Base-by-base conservation (phyloP, 768 basidiomycete species). In the Psilocybe tampanensis region DNA sequence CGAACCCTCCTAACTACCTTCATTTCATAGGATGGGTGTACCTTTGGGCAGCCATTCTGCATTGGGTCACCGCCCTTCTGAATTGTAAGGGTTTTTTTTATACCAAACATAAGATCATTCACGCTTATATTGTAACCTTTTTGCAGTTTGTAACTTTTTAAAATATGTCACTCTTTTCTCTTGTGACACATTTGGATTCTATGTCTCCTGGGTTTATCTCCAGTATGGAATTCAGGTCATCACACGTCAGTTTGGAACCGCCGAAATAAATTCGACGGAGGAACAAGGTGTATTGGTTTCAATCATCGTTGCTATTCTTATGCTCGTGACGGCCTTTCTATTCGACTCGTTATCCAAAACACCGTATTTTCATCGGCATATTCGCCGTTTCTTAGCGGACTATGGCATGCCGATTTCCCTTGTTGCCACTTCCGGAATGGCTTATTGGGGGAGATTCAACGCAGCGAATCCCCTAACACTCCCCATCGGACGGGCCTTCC, bases 21-120 rank as follows among this genome's bases (percentile, higher is more conserved):
- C 89, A 89, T 33, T 95, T 95, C 65, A 81, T 95, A 8, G 93
- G 93, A 23, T 95, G 94, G 94, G 89, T 93, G 0, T 95, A 96
- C 68, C 74, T 94, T 0, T 95, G 93, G 93, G 91, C 83, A 32
- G 94, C 92, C 0, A 89, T 94, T 39, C 71, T 90, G 39, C 90
- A 95, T 64, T 94, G 89, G 89, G 73, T 91, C 44, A 89, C 91
- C 3, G 91, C 94, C 5, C 67, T 83, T 5, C 74, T 90, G 15
- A 94, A 94, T 60, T 91, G 92, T 88, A 60, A 61, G 81, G 68
- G 17, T 8, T 57, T 24, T 36, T 18, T 42, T n/a, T n/a, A n/a
- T 11, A 23, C 23, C n/a, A n/a, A 32, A 29, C 29, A 29, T 9
- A 29, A 29, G 5, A 29, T 29, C 18, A 9, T 17, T 15, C 36